These are phyloP conservation scores for Nematocida homosporus DNA, from an alignment of 371 early-diverging fungal genomes.

Conservation along the genomic window DNA sequence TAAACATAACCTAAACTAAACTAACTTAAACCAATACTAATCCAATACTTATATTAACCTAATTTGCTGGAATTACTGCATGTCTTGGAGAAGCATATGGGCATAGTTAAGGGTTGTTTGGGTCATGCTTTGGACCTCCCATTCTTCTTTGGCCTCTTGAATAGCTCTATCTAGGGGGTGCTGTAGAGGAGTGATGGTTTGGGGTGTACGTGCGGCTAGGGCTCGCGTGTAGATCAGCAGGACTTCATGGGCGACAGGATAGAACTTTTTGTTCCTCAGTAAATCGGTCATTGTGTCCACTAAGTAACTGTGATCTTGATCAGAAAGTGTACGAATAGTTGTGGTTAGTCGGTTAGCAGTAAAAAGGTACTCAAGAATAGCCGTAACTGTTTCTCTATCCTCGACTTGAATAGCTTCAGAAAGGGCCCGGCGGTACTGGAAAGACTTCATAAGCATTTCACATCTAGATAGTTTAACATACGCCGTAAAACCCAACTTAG, in stretches of 20 bases:
- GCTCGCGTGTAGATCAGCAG: constrained; percentile 3
- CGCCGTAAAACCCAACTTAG: background rate
- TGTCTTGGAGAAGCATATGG: background rate
- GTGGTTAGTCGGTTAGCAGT: background rate
- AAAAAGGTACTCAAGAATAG: constrained; percentile 32
- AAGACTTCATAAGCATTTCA: constrained; percentile 5
- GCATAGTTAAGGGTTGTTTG: background rate
- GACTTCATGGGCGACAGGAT: background rate
- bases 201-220: constrained; percentile 1
- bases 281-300: constrained; percentile 23
- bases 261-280: constrained; percentile 28
- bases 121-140: constrained; percentile 6
- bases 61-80: no score
- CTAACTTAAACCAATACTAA: no score
- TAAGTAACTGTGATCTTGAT: constrained; percentile 13
- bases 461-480: constrained; percentile 6
- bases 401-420: background rate
- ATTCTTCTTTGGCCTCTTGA: constrained; percentile 45
- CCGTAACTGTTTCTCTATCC: background rate
- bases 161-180: constrained; percentile 27
- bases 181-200: background rate
- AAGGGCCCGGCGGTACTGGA: constrained; percentile 52
- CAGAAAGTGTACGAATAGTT: constrained; percentile 9
- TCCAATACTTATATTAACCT: no score
- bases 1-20: no score